Evolutionary conservation across 805 yeast species (phyloP), one percentile per base, ranked within the genome.

Genomic region (Candida maltosa): DNA sequence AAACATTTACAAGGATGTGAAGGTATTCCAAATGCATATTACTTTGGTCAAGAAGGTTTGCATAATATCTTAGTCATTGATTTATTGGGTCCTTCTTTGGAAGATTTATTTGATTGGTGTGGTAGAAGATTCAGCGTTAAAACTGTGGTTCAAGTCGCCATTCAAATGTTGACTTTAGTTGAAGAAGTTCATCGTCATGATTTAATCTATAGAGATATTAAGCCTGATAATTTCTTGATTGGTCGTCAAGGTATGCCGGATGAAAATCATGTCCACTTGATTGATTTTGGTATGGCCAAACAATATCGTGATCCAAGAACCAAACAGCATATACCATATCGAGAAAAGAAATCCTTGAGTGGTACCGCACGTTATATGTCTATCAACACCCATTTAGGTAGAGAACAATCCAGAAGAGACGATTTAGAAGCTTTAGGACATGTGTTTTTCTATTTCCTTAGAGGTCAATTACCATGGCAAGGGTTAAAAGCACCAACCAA

Each of bases 321-420:
- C 1, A 82, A 82, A 49, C 83, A 76, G 45, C 94, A 84, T 59
- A 84, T 84, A 39, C 93, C 93, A 8, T 84, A 84, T 56, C 71
- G 89, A 47, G 94, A 84, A 57, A 70, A 81, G 48, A 84, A 84
- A 54, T 80, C 91, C 2, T 65, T 84, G 50, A 78, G 87, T 58
- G 94, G 94, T 15, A 84, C 94, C 2, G 93, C 93, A 8, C 73
- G 94, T 52, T 84, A 84, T 58, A 84, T 84, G 94, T 83, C 91
- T 8, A 84, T 84, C 40, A 84, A 84, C 60, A 84, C 94, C n/a
- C 94, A 84, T 64, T 62, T 84, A 50, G 93, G 93, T 2, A 70
- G 89, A 49, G 94, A 84, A 54, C 94, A 84, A 55, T 78, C 82
- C 48, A 73, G 94, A 62, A 65, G 94, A 58, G 94, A 84, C 55